A percentile compares a stretch with the other conserved stretches of the same genome.
These are phyloP conservation scores for Linderniella brevidens DNA, from an alignment of 257 asterid genomes.

Conservation along the genomic window DNA sequence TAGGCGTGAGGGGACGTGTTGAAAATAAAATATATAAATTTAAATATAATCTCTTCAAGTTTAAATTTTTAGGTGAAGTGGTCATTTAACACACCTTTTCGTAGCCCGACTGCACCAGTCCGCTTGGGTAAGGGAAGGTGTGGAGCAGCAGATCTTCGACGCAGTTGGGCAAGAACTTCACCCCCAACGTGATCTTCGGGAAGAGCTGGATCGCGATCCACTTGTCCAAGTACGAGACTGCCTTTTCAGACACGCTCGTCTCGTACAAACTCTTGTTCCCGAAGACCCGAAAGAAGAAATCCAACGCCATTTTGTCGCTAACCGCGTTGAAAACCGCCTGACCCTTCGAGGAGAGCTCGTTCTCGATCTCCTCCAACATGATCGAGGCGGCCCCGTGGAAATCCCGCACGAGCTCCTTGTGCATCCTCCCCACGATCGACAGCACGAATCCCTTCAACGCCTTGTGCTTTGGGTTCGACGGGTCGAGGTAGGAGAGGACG, in stretches of 20 bases:
- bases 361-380: constrained; percentile 33
- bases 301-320: constrained; percentile 57
- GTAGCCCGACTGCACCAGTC: constrained; percentile 34
- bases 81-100: too few species aligned
- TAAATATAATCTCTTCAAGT: too few species aligned
- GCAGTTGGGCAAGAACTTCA: constrained; percentile 28
- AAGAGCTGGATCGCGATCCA: constrained; percentile 61
- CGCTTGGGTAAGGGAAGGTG: constrained; percentile 39
- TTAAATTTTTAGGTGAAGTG: too few species aligned
- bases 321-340: constrained; percentile 30
- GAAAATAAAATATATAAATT: too few species aligned
- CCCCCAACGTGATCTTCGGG: constrained; percentile 37
- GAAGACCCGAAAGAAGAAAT: constrained; percentile 36
- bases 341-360: constrained; percentile 33
- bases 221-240: too few species aligned
- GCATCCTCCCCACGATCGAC: constrained; percentile 29
- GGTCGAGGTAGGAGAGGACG: constrained; percentile 53
- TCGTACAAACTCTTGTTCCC: constrained; percentile 35
- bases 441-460: constrained; percentile 44
- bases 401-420: constrained; percentile 51
- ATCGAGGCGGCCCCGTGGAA: constrained; percentile 24
- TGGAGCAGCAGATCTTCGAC: constrained; percentile 48
- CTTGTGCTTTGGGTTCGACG: constrained; percentile 58
- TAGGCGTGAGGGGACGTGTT: too few species aligned
- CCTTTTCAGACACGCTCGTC: constrained; percentile 41